Base-by-base conservation (phyloP, 2,329 filamentous ascomycete genomes). In the Aspergillus piperis region DNA sequence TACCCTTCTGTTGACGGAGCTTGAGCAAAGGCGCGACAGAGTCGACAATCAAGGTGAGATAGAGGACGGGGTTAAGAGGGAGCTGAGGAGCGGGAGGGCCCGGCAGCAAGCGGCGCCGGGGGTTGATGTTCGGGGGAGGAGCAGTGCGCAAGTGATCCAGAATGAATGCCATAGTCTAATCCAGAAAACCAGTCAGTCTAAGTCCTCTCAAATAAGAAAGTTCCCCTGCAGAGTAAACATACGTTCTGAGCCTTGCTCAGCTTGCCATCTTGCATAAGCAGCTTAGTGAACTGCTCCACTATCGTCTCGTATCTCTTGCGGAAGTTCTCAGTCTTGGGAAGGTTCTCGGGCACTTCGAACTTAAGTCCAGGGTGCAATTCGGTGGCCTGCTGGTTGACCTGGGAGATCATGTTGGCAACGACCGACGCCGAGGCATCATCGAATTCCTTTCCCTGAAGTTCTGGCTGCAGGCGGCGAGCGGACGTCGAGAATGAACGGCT, bases 191-290 rank as follows among this genome's bases (percentile, higher is more conserved):
- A 15, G 25, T 52, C 38, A 62, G 59, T 47, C 47, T 21, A n/a
- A n/a, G 8, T 27, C 13, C 23, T 3, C 38, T 30, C 17, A 32
- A 3, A 25, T 25, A 8, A 49, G 2, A 21, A 54, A 11, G 1
- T 6, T 4, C 42, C 11, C 13, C 11, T 36, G 32, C 32, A 36
- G 2, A 13, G 32, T 47, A 53, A 55, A 54, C 70, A 49, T 83
- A 96, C 92, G 81, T 88, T 87, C 77, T 99, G 92, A n/a, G 95
- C 95, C 75, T 86, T 84, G 72, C 89, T 90, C 74, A 96, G 86
- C 82, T 97, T 96, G 68, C 95, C 95, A 77, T 98, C 86, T 69
- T 83, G 83, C 94, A 98, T 99, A 64, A 99, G 78, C 68, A 96
- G 82, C 74, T 92, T 93, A 17, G 92, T 96, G 69, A 98, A 83